phyloP scores from a whole-genome alignment of 1,284 basidiomycete species.

The Leccinum brunneo-olivaceum region DNA sequence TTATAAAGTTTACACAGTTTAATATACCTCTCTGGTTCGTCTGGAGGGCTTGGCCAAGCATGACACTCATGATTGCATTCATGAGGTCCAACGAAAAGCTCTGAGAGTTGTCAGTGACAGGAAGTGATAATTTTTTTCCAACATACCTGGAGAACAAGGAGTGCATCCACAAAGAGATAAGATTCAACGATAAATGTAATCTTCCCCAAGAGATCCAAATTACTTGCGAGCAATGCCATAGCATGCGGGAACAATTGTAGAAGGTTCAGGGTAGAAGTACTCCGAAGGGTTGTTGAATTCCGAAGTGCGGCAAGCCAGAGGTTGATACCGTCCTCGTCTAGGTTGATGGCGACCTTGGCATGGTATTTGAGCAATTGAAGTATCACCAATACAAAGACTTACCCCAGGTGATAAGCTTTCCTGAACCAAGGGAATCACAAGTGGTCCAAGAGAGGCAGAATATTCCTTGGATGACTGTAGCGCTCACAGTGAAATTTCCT shows the following conservation, averaged over 20 bases:
- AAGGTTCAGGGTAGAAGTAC: constrained; percentile 47
- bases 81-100: constrained; percentile 49
- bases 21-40: constrained; percentile 57
- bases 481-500: constrained; percentile 1
- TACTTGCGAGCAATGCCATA: constrained; percentile 54
- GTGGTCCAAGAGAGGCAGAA: constrained; percentile 47
- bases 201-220: constrained; percentile 72
- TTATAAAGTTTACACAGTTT: constrained; percentile 45
- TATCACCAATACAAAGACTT: constrained; percentile 17
- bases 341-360: constrained; percentile 56
- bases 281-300: constrained; percentile 55
- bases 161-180: constrained; percentile 70
- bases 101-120: constrained; percentile 30
- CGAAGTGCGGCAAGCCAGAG: constrained; percentile 74
- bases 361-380: constrained; percentile 5
- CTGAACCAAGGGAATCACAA: constrained; percentile 71
- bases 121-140: neutral
- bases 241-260: constrained; percentile 66
- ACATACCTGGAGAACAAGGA: constrained; percentile 61
- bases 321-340: constrained; percentile 74
- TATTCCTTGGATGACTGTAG: constrained; percentile 55
- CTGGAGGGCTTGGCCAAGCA: constrained; percentile 42
- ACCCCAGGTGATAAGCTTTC: constrained; percentile 68
- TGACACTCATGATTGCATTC: constrained; percentile 42
- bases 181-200: constrained; percentile 70